Evolutionary conservation across 139 green algal species (phyloP), one percentile per base, ranked within the genome.

Genomic region (Chlorella sp.): DNA sequence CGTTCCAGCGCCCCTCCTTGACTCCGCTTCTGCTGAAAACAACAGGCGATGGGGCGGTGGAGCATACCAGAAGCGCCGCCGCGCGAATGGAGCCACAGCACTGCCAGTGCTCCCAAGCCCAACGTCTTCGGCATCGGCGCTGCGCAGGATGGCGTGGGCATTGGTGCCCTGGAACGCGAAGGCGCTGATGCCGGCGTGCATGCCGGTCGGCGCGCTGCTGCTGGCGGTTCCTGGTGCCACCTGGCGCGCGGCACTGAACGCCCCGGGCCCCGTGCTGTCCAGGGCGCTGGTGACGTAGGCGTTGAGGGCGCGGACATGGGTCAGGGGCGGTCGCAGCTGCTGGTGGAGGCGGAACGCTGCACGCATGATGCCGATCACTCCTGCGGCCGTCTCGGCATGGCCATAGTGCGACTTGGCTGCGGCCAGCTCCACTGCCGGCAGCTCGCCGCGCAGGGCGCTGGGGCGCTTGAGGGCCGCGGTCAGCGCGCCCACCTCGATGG

Each of bases 81-180:
- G 56, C 29, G 31, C 58, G 3, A 7, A 42, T 36, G 15, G 33
- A 15, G 25, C 65, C 65, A 83, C 0, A 65, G 31, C 55, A 45
- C 27, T 29, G 27, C 25, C 42, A 33, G 14, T 31, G 60, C 60
- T 1, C 6, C 42, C 64, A 2, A 5, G 19, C 9, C 91, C 9
- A 2, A 1, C 27, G 15, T 85, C 88, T 15, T 42, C 8, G 1
- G 83, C 87, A 29, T 92, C 66, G 48, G 76, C 63, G 27, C 48
- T 36, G 46, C 60, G 55, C 31, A 67, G 53, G 41, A 74, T 1
- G 15, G 46, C 50, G 35, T 92, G 85, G 1, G 88, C 86, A 56
- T 92, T 92, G 42, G 88, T 92, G 48, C 88, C 88, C 64, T 90
- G 87, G 71, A 86, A 86, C 31, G 81, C 88, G 74, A 92, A 84